Percentiles rank a stretch among this genome's conserved stretches.
phyloP scores from a whole-genome alignment of 2,329 filamentous ascomycete genomes.

The Pseudogymnoascus sp. region DNA sequence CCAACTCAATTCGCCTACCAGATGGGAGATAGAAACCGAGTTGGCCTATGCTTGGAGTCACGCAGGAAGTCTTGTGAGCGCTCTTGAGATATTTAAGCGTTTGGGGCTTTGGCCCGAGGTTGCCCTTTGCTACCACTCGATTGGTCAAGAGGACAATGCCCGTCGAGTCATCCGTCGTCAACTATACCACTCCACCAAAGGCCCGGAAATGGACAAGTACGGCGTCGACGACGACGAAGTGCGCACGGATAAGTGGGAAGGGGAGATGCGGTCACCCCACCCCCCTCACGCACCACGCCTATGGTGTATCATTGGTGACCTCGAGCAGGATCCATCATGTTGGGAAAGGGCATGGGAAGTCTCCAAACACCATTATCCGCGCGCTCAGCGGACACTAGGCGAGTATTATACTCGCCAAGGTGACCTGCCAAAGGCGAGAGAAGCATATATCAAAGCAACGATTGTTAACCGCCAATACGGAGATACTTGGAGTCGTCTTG shows the following conservation, averaged over 20 bases:
- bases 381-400: slow-evolving; percentile 80
- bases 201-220: slow-evolving; percentile 29
- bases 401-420: slow-evolving; percentile 63
- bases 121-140: slow-evolving; percentile 60
- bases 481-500: slow-evolving; percentile 80
- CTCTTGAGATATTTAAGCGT: slow-evolving; percentile 91
- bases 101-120: slow-evolving; percentile 92
- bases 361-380: slow-evolving; percentile 69
- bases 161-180: slow-evolving; percentile 66
- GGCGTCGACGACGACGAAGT: slow-evolving; percentile 44
- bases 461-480: slow-evolving; percentile 72
- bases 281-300: slow-evolving; percentile 78
- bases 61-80: slow-evolving; percentile 78
- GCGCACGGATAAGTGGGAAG: slow-evolving; percentile 47
- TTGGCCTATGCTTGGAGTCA: slow-evolving; percentile 87
- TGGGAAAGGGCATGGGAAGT: slow-evolving; percentile 86
- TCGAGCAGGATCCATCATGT: slow-evolving; percentile 64
- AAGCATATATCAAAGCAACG: slow-evolving; percentile 71
- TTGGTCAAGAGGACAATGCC: slow-evolving; percentile 67
- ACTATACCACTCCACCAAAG: slow-evolving; percentile 58
- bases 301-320: slow-evolving; percentile 88
- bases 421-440: slow-evolving; percentile 59
- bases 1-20: slow-evolving; percentile 70
- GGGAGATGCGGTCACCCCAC: slow-evolving; percentile 58
- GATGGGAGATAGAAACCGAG: slow-evolving; percentile 93